Percentiles rank a stretch among this genome's conserved stretches.
These are phyloP conservation scores for Penicillium decumbens DNA, from an alignment of 2,329 filamentous ascomycete genomes.

Conservation along the genomic window DNA sequence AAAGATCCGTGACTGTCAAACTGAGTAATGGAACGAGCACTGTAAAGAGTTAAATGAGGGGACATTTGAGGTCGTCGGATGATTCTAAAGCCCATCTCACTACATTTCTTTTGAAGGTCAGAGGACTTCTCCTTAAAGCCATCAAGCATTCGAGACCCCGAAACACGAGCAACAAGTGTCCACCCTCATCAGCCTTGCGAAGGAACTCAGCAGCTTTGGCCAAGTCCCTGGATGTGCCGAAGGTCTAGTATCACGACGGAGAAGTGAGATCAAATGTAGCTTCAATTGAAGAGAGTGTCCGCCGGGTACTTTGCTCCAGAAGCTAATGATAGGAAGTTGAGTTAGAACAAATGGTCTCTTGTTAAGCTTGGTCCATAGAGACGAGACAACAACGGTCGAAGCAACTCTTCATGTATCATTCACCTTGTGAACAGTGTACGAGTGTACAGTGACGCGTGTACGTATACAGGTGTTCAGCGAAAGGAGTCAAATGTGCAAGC, in stretches of 20 bases:
- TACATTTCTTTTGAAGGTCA: background rate
- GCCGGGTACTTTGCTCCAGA: slow-evolving; percentile 7
- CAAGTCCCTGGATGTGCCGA: slow-evolving; percentile 9
- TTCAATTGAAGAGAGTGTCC: slow-evolving; percentile 9
- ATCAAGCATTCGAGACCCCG: slow-evolving; percentile 5
- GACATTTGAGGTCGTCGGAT: background rate
- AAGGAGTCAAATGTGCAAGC: background rate
- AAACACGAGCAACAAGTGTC: slow-evolving; percentile 5
- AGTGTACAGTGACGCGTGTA: background rate
- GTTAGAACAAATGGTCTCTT: slow-evolving; percentile 8
- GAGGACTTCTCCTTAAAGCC: background rate
- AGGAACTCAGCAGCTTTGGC: slow-evolving; percentile 4
- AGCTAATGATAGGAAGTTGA: slow-evolving; percentile 7
- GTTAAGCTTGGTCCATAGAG: slow-evolving; percentile 2
- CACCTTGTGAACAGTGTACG: background rate
- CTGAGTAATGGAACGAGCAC: background rate
- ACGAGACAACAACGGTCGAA: slow-evolving; percentile 5
- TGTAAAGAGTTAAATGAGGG: background rate
- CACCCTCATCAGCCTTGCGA: slow-evolving; percentile 1
- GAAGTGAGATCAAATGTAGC: slow-evolving; percentile 9
- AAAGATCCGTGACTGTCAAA: slow-evolving; percentile 1
- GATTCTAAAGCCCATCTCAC: slow-evolving; percentile 1
- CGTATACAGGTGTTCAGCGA: background rate
- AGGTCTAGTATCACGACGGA: slow-evolving; percentile 8
- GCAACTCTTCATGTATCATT: background rate